Evolutionary conservation across 306 rosid genomes (phyloP), one percentile per base, ranked within the genome.

Genomic region (Clitoria ternatea): DNA sequence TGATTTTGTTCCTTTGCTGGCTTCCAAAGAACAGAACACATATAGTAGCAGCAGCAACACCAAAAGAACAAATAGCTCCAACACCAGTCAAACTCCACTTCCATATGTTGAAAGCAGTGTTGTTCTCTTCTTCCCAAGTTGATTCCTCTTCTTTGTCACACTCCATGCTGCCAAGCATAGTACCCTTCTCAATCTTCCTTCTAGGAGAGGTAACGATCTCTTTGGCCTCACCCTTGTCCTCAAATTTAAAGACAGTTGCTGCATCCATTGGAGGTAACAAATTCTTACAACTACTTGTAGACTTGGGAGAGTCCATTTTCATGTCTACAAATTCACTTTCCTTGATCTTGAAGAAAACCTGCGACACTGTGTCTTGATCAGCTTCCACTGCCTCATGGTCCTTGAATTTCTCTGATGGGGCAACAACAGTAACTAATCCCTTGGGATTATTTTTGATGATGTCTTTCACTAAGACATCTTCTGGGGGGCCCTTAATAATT

Each of bases 11-110:
- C 40, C 52, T 75, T 6, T 88, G 82, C 1, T 84, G 87, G 43
- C 77, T 82, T 56, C 98, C 96, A 76, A 85, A 74, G 61, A 81
- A 81, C 13, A 89, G 49, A 74, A 92, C 32, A 73, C 92, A 92
- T 47, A 92, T 47, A n/a, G 97, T 84, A 17, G 88, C 96, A 59
- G 91, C 96, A 68, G 93, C 90, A 79, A 92, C 77, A 53, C 98
- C 98, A 42, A 92, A 89, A 30, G 94, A 89, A 69, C 92, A 92
- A 32, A 89, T 92, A 37, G 98, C 98, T 50, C 98, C 94, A 77
- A 92, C 71, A 49, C 98, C 98, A 20, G 83, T 81, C 8, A 88
- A 70, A 75, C 96, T 79, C 84, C 86, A 82, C 33, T 86, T 92
- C 86, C 89, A 84, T 3, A 89, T 13, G 60, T 82, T 86, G 24